A percentile compares a stretch with the other conserved stretches of the same genome.
These are phyloP conservation scores for Hypoxylon sp. DNA, from an alignment of 2,329 filamentous ascomycete genomes.

Conservation along the genomic window DNA sequence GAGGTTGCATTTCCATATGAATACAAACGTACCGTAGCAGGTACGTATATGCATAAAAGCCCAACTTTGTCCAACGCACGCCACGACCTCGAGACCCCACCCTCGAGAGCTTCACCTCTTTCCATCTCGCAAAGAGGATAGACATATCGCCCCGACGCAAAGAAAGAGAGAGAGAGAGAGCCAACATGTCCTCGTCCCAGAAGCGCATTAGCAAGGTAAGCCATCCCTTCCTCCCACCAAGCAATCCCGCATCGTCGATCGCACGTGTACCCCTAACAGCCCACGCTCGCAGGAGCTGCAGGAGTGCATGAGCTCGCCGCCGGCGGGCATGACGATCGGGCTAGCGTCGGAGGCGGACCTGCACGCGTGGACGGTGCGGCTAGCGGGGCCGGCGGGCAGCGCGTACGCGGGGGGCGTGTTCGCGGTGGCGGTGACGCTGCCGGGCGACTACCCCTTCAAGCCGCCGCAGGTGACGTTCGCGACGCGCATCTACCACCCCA, in stretches of 20 bases:
- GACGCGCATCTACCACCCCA: constrained; percentile 95
- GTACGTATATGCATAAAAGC: neutral
- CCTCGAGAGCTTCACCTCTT: neutral
- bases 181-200: constrained; percentile 42
- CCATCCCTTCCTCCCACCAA: constrained; percentile 12
- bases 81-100: neutral
- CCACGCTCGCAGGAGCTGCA: constrained; percentile 57
- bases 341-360: constrained; percentile 58
- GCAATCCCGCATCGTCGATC: constrained; percentile 40
- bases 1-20: neutral
- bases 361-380: constrained; percentile 60
- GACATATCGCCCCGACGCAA: neutral
- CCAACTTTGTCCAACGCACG: neutral
- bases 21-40: no score
- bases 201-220: constrained; percentile 46
- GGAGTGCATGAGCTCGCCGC: constrained; percentile 58
- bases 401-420: constrained; percentile 73
- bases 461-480: constrained; percentile 79
- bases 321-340: constrained; percentile 55
- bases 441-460: constrained; percentile 88
- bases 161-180: neutral
- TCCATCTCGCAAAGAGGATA: neutral
- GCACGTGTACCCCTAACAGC: constrained; percentile 11
- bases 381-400: constrained; percentile 55
- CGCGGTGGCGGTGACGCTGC: constrained; percentile 75